phyloP scores from a whole-genome alignment of 192 early-diverging fungal genomes.

The Dimargaris cristalligena region DNA sequence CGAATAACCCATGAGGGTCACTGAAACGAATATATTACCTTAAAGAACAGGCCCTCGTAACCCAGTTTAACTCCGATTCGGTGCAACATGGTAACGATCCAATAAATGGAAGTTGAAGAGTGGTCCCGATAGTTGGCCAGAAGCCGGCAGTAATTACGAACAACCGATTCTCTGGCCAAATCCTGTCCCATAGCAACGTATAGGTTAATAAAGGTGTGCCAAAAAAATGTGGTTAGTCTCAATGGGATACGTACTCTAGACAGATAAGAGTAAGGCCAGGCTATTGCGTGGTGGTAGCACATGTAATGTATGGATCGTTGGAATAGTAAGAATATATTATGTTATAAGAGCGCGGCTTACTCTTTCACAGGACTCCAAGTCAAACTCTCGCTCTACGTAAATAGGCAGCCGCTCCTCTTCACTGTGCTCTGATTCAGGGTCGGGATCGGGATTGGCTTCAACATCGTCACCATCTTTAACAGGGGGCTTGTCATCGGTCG shows the following conservation, averaged over 20 bases:
- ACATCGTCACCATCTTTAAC: not conserved
- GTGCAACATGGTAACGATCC: slow-evolving; percentile 7
- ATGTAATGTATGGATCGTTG: too few relatives aligned
- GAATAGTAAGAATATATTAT: too few relatives aligned
- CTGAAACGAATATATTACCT: too few relatives aligned
- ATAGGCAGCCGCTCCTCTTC: not conserved
- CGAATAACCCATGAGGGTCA: too few relatives aligned
- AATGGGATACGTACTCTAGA: too few relatives aligned
- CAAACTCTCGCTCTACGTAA: slow-evolving; percentile 9
- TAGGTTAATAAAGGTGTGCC: not conserved
- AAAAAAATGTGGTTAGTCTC: too few relatives aligned
- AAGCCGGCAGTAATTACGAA: not conserved
- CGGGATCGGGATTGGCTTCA: not conserved
- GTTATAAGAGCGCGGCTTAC: too few relatives aligned
- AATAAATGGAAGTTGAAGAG: slow-evolving; percentile 2
- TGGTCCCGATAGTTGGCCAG: slow-evolving; percentile 1
- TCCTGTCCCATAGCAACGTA: not conserved
- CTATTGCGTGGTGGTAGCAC: too few relatives aligned
- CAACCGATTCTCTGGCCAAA: slow-evolving; percentile 2
- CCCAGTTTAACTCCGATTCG: slow-evolving; percentile 7
- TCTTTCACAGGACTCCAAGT: not conserved
- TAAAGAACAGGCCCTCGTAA: slow-evolving; percentile 9
- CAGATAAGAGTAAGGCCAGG: too few relatives aligned
- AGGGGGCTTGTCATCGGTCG: not conserved
- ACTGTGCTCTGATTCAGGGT: not conserved